phyloP scores from a whole-genome alignment of 768 basidiomycete species.

The Pilatotrama ljubarskyi region DNA sequence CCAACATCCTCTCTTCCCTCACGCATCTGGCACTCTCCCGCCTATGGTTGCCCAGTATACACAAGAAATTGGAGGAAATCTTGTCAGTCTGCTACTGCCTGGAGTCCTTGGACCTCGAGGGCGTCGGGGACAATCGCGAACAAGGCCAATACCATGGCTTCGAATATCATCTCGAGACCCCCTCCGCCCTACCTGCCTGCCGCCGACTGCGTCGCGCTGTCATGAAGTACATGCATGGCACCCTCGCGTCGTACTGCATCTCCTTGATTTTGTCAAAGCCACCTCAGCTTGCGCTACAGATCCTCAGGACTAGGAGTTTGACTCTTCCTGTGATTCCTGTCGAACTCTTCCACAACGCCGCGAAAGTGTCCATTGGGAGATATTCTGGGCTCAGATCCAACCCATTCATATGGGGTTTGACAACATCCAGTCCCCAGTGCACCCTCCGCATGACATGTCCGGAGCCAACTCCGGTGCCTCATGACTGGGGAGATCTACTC shows the following conservation, averaged over 20 bases:
- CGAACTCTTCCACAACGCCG: not conserved
- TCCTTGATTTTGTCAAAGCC: too few species aligned
- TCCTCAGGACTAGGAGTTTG: too few species aligned
- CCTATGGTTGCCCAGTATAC: not conserved
- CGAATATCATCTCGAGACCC: not conserved
- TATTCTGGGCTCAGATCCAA: not conserved
- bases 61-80: not conserved
- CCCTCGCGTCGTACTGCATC: too few species aligned
- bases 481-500: too few species aligned
- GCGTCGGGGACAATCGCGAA: not conserved
- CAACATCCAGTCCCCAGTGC: not conserved
- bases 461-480: too few species aligned
- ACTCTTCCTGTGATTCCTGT: too few species aligned
- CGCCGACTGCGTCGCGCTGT: too few species aligned
- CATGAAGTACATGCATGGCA: too few species aligned
- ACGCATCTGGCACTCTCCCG: not conserved
- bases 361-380: not conserved
- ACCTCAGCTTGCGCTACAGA: too few species aligned
- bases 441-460: too few species aligned
- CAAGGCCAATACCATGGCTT: not conserved
- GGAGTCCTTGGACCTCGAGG: not conserved
- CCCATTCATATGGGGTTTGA: not conserved
- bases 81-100: not conserved
- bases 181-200: not conserved
- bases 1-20: not conserved